Evolutionary conservation across 148 eudicot species (phyloP).

Genomic region (Fagopyrum tataricum): DNA sequence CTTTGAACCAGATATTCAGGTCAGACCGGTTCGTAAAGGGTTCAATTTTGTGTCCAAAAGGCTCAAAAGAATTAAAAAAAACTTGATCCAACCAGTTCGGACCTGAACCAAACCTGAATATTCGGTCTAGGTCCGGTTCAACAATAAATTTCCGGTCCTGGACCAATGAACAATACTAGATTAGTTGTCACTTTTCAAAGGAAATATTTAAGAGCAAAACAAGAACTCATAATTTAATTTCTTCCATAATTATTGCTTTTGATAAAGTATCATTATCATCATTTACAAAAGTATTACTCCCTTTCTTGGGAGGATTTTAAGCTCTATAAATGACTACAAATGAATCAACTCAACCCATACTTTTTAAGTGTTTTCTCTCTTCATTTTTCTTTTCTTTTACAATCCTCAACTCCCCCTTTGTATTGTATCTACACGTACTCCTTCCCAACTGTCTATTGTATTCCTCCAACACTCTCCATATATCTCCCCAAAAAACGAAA

Average conservation of each 20-base stretch:
- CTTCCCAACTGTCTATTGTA: background rate
- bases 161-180: too few relatives aligned
- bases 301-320: background rate
- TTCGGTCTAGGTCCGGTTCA: too few relatives aligned
- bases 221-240: background rate
- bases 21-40: too few relatives aligned
- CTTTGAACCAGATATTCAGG: too few relatives aligned
- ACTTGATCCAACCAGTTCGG: too few relatives aligned
- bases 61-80: too few relatives aligned
- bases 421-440: conserved; percentile 9
- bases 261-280: background rate
- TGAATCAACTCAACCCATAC: conserved; percentile 5
- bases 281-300: conserved; percentile 11
- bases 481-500: background rate
- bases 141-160: too few relatives aligned
- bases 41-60: too few relatives aligned
- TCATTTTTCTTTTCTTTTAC: conserved; percentile 1
- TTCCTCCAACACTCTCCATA: background rate
- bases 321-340: conserved; percentile 10
- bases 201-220: background rate
- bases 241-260: conserved; percentile 9
- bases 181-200: too few relatives aligned
- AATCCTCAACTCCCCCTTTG: background rate
- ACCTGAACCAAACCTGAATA: too few relatives aligned
- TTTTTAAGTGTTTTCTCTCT: background rate